Base-by-base conservation (phyloP, 2,329 filamentous ascomycete genomes). In the Pyrenophora seminiperda region DNA sequence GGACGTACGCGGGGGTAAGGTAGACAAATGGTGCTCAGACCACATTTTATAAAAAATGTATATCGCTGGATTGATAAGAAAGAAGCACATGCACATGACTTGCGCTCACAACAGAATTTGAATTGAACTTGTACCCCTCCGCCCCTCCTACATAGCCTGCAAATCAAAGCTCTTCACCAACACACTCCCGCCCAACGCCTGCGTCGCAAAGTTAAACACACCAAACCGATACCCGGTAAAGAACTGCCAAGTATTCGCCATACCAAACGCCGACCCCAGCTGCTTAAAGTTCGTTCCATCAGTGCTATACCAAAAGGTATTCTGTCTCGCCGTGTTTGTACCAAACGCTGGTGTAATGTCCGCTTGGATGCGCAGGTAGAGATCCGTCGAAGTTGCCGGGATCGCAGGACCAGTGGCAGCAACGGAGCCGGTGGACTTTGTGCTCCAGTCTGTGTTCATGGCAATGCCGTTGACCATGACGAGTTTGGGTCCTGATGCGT, bases 171-270 rank as follows among this genome's bases (percentile, higher is more conserved):
- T 56, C 43, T 61, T 59, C 1, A 70, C 61, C 4, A 40, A 60
- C 5, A 73, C 57, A 39, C 60, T 44, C 0, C 72, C 73, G 3
- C 72, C 72, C 27, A 73, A 19, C 11, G 56, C 54, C 38, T 68
- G 61, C 1, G 73, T 74, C 5, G 73, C 72, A 47, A 67, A 71
- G 36, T 75, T 75, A 40, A 75, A 74, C 4, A 72, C 68, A 31
- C 66, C 73, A 53, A 66, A 75, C 7, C 73, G 54, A 53, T 73
- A 76, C 10, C 72, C 73, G 0, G 71, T 71, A 37, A 75, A 75
- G 44, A 69, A 75, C n/a, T 64, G 61, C 63, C 66, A 74, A 5
- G 65, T 65, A 13, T 70, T 73, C 4, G 67, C 66, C 63, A 75
- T 66, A 2, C 43, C 17, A 31, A 73, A 72, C 2, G 61, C 58